Conservation (phyloP, 257 asterid species). For the Forsythia viridissima region DNA sequence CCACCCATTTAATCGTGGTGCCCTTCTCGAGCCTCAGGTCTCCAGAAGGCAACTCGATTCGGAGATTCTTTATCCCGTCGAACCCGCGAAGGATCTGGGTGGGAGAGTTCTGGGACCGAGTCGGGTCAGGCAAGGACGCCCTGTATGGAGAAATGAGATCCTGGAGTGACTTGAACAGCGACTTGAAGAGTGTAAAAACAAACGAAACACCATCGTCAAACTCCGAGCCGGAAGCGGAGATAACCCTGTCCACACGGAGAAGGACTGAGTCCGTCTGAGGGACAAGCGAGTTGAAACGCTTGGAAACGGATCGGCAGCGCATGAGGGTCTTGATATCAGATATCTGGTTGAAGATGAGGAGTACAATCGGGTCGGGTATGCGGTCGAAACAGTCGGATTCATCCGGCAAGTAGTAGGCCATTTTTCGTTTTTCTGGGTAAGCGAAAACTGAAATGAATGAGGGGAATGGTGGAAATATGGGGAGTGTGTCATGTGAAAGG, state of each 20-base stretch:
- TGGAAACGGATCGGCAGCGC: slow-evolving; percentile 56
- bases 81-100: slow-evolving; percentile 53
- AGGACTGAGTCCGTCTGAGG: slow-evolving; percentile 63
- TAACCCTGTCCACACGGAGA: slow-evolving; percentile 69
- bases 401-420: slow-evolving; percentile 29
- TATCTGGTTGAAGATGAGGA: slow-evolving; percentile 56
- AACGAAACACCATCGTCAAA: slow-evolving; percentile 35
- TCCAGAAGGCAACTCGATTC: slow-evolving; percentile 62
- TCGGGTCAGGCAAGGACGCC: slow-evolving; percentile 13
- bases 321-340: slow-evolving; percentile 59
- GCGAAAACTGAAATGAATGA: not conserved
- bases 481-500: not conserved
- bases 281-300: slow-evolving; percentile 53
- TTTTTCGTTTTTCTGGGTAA: not conserved
- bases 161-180: slow-evolving; percentile 43
- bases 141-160: slow-evolving; percentile 32
- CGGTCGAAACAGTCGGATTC: slow-evolving; percentile 50
- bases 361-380: slow-evolving; percentile 63
- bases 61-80: slow-evolving; percentile 38
- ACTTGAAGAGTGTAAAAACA: slow-evolving; percentile 41
- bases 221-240: slow-evolving; percentile 40
- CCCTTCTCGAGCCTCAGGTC: slow-evolving; percentile 54
- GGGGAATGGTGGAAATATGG: not conserved
- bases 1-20: slow-evolving; percentile 52
- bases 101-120: slow-evolving; percentile 46